Evolutionary conservation across 495 filamentous ascomycete genomes (phyloP).

Genomic region (Cudoniella acicularis): DNA sequence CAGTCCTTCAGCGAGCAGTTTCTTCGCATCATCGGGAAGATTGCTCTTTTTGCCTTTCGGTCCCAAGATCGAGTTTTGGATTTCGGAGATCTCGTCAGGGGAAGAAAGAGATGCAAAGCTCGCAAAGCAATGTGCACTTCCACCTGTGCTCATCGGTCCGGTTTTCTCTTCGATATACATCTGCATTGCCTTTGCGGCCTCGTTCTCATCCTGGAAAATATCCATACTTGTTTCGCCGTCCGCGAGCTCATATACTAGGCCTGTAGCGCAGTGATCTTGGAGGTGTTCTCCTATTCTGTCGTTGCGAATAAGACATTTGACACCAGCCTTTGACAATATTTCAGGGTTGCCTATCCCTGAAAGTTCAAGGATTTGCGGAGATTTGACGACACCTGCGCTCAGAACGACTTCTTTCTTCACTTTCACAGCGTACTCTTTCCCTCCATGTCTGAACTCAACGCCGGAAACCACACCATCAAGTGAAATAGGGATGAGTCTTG

Average conservation of each 20-base stretch:
- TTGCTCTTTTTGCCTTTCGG: not conserved
- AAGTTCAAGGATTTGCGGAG: conserved; percentile 17
- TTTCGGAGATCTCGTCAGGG: not conserved
- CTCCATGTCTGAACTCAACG: conserved; percentile 1
- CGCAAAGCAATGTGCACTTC: conserved; percentile 7
- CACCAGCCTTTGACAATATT: conserved; percentile 40
- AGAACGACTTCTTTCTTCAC: conserved; percentile 18
- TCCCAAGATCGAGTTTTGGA: conserved; percentile 4
- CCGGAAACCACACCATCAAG: conserved; percentile 34
- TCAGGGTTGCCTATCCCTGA: conserved; percentile 20
- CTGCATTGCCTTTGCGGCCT: conserved; percentile 1
- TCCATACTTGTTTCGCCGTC: conserved; percentile 32
- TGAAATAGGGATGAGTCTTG: conserved; percentile 42
- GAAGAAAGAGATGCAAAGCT: conserved; percentile 1
- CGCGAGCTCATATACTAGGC: conserved; percentile 50
- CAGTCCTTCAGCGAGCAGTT: not conserved
- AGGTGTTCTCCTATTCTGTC: conserved; percentile 58
- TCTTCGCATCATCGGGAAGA: not conserved
- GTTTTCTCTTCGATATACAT: conserved; percentile 9
- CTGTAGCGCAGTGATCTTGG: conserved; percentile 47
- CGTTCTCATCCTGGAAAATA: not conserved
- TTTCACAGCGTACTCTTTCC: not conserved
- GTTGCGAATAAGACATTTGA: conserved; percentile 50
- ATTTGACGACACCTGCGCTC: not conserved
- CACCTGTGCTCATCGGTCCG: conserved; percentile 18